Evolutionary conservation across 2,329 filamentous ascomycete genomes (phyloP), one percentile per base, ranked within the genome.

Genomic region (Aspergillus melleus): DNA sequence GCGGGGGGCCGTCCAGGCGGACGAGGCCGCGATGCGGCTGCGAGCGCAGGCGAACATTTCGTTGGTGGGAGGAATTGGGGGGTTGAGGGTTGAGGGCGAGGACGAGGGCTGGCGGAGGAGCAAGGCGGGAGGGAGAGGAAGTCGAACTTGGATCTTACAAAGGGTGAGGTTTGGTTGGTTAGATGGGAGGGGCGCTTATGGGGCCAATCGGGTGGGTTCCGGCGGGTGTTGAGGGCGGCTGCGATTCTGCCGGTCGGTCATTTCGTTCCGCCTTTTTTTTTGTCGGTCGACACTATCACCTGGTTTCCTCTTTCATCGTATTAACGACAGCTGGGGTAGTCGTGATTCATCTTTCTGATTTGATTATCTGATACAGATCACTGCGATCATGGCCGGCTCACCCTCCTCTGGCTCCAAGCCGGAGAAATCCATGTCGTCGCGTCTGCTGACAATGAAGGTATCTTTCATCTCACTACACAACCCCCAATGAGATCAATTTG

Each of bases 361-460:
- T 29, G 8, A 9, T 29, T 9, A 9, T 29, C 26, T 29, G 26
- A 29, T 29, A 29, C 26, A 29, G 8, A 2, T 29, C 2, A 29
- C 8, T 9, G 26, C 26, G 8, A 70, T 36, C 60, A 77, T 76
- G 76, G 64, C 72, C 52, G 62, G 59, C 49, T 64, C 68, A 61
- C 72, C 68, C 52, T 82, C 83, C 75, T 76, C 83, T 67, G 77
- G 83, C 61, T 78, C 81, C 71, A 87, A 73, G 61, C 81, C 86
- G 51, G 85, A 85, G 32, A 90, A 89, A 76, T 83, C 83, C 50
- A 92, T 96, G 87, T 96, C 93, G 64, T 93, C 90, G 60, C 88
- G 92, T 66, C 88, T 97, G 52, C 83, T 96, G 72, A 93, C 90
- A 42, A 97, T 96, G 92, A 96, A 96, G 77, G 84, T 83, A 32